Evolutionary conservation across 306 rosid species (phyloP), one percentile per base, ranked within the genome.

Genomic region (Lagenaria siceraria): DNA sequence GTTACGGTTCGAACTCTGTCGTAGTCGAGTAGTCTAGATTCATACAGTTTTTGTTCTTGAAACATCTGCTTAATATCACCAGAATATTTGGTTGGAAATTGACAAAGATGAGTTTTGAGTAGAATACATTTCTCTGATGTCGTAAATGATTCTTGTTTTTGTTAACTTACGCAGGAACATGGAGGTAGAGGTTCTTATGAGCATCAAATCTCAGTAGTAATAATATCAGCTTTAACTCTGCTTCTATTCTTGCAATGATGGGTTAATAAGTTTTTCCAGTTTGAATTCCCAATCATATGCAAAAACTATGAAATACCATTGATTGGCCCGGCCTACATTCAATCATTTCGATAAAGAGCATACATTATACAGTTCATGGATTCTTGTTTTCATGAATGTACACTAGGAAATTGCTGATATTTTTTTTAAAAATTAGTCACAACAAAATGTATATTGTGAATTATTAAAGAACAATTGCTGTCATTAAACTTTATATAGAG

Each of bases 101-200:
- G 18, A 59, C 7, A 56, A 62, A 27, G 69, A 62, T 29, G 69
- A 62, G 69, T 62, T 62, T 55, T 55, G 62, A 56, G 10, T 53
- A 53, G 59, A 22, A 22, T 56, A 56, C 31, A 51, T 51, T 56
- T 56, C 49, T 78, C 25, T 19, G 61, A 31, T 80, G 52, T 24
- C 65, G 55, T 71, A 82, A 10, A 38, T 71, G 51, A 43, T 77
- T 79, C 53, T 38, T 71, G 21, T 75, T 77, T 31, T 55, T 80
- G 80, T 81, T 54, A 73, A 43, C 38, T 85, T 81, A 70, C 79
- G 76, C 96, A 94, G 98, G 89, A 61, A 79, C 63, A 84, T 43
- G 76, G 81, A 75, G 78, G 74, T 77, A 81, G 76, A 78, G 89
- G 86, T 38, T 75, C 82, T 82, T 84, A 81, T 73, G 60, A 81